A percentile compares a stretch with the other conserved stretches of the same genome.
Evolutionary conservation across 257 asterid species (phyloP).

Genomic region (Marsdenia floribunda): DNA sequence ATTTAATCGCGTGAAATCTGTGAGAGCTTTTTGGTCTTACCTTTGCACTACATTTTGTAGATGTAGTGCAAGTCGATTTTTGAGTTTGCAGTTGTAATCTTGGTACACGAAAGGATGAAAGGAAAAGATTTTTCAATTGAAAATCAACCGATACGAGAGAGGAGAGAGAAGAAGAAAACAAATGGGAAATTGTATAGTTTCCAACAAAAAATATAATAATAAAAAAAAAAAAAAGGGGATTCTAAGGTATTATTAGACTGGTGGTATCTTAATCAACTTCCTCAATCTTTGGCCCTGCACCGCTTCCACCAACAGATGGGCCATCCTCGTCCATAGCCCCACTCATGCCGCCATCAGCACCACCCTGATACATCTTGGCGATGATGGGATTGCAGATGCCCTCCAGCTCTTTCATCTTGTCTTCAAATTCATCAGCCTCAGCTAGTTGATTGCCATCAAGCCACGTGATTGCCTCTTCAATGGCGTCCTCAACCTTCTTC

Average conservation of each 20-base stretch:
- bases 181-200: no score
- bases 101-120: no score
- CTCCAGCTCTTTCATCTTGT: slow-evolving; percentile 27
- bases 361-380: slow-evolving; percentile 31
- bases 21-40: no score
- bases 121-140: no score
- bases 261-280: slow-evolving; percentile 22
- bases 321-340: slow-evolving; percentile 28
- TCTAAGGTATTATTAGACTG: no score
- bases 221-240: no score
- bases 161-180: neutral
- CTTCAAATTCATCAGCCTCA: neutral
- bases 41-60: no score
- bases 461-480: slow-evolving; percentile 23
- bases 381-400: slow-evolving; percentile 31
- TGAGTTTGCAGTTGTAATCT: no score
- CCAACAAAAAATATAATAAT: no score
- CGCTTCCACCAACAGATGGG: slow-evolving; percentile 12
- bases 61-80: no score
- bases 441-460: slow-evolving; percentile 20
- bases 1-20: no score
- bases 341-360: slow-evolving; percentile 20
- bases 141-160: no score
- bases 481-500: slow-evolving; percentile 17
- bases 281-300: slow-evolving; percentile 30